Evolutionary conservation across 1,139 yeast genomes (phyloP), one percentile per base, ranked within the genome.

Genomic region (Suhomyces guaymorum): DNA sequence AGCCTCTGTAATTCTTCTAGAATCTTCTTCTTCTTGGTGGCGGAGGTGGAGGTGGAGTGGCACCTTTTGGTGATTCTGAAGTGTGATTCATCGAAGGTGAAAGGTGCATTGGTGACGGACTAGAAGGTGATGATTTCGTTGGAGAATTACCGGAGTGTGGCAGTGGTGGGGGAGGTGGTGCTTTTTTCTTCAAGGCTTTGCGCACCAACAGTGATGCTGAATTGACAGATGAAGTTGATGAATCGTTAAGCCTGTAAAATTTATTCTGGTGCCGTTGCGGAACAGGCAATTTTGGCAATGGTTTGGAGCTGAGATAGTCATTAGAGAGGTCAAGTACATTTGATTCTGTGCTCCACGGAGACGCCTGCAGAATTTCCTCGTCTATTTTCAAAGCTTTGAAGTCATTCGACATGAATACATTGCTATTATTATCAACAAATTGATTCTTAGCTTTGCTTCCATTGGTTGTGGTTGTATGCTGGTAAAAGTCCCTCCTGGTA

Each of bases 81-180:
- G 5, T 23, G 26, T 16, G 34, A 26, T 22, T 29, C 28, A 19
- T 24, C 8, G 43, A 41, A 4, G 42, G 38, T 4, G 42, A 31
- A 9, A 15, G 23, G 10, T 14, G 10, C 10, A 17, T 11, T 7
- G 31, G 25, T 17, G 29, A 16, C 15, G 18, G 15, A 26, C 7
- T 30, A 19, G 17, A 14, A 14, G 28, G 16, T n/a, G n/a, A n/a
- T n/a, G n/a, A n/a, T n/a, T n/a, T n/a, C 9, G 26, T 24, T 18
- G 24, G 18, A 12, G 21, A 14, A n/a, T n/a, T n/a, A n/a, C n/a
- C n/a, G 9, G 32, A 21, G 24, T n/a, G 28, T 23, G 32, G 15
- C 7, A 15, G 12, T 57, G 60, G 61, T 5, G 73, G 73, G 2
- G 75, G 74, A 1, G 73, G 71, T 1, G 74, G 74, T 1, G 74